phyloP scores from a whole-genome alignment of 169 alveolate species.

The Plasmodium vivax region DNA sequence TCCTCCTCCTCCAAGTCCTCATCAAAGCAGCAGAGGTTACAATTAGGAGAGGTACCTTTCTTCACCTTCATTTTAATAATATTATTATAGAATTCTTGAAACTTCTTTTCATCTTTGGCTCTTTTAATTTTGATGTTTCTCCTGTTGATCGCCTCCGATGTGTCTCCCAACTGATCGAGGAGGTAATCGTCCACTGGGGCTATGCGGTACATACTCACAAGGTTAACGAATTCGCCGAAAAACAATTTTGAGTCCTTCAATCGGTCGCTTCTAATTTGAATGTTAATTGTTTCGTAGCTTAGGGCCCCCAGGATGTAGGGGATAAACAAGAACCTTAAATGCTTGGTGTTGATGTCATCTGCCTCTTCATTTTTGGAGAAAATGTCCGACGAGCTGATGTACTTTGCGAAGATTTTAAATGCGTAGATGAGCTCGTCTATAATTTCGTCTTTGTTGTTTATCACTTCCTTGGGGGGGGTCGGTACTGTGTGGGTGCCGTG shows the following conservation, averaged over 20 bases:
- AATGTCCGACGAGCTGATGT: constrained; percentile 10
- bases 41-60: neutral
- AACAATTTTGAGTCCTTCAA: constrained; percentile 32
- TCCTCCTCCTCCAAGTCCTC: constrained; percentile 13
- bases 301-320: constrained; percentile 28
- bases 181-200: constrained; percentile 27
- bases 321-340: constrained; percentile 17
- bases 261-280: constrained; percentile 23
- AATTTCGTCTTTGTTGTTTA: constrained; percentile 38
- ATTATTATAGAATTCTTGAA: constrained; percentile 15
- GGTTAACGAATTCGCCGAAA: constrained; percentile 7
- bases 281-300: constrained; percentile 32
- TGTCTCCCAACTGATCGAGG: neutral
- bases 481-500: neutral
- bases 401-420: constrained; percentile 19
- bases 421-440: constrained; percentile 47
- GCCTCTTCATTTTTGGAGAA: constrained; percentile 54
- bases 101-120: constrained; percentile 51
- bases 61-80: neutral
- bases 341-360: constrained; percentile 36
- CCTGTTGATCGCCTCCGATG: constrained; percentile 4
- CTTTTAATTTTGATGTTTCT: constrained; percentile 44
- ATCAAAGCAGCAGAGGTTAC: neutral
- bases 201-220: constrained; percentile 7
- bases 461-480: neutral